phyloP scores from a whole-genome alignment of 306 rosid species.

The Cicer yamashitae region DNA sequence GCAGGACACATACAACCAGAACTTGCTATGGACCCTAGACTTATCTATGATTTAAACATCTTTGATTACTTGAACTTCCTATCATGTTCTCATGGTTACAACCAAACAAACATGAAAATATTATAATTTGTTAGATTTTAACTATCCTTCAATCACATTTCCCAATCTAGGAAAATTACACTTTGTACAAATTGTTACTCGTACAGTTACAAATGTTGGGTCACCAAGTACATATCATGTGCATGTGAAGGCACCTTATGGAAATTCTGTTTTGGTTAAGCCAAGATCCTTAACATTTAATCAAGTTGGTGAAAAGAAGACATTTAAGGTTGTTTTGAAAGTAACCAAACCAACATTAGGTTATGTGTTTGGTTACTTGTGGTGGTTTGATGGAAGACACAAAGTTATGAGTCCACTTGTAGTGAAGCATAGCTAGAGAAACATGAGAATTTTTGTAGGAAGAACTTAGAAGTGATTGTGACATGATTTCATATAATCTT shows the following conservation, averaged over 20 bases:
- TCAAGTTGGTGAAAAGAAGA: constrained; percentile 61
- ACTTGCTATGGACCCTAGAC: constrained; percentile 69
- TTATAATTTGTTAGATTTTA: constrained; percentile 49
- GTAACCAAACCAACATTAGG: not conserved
- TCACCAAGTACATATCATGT: constrained; percentile 56
- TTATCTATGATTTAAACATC: constrained; percentile 56
- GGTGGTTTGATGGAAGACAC: constrained; percentile 47
- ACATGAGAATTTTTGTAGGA: not conserved
- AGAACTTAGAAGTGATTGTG: too few species aligned
- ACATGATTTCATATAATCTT: too few species aligned
- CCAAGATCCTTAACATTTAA: constrained; percentile 56
- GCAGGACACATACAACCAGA: constrained; percentile 70
- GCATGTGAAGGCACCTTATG: constrained; percentile 49
- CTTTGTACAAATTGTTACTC: constrained; percentile 28
- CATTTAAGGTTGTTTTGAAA: constrained; percentile 49
- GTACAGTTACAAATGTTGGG: constrained; percentile 51
- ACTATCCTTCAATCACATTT: constrained; percentile 69
- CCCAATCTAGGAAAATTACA: constrained; percentile 36
- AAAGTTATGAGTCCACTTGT: constrained; percentile 43
- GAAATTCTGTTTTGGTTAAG: constrained; percentile 50
- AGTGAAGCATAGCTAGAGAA: constrained; percentile 42
- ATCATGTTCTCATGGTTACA: constrained; percentile 66
- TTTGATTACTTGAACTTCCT: constrained; percentile 69
- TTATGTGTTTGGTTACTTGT: constrained; percentile 55
- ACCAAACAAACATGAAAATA: constrained; percentile 24